Base-by-base conservation (phyloP, 305 asterid species). In the Ilex paraguariensis region DNA sequence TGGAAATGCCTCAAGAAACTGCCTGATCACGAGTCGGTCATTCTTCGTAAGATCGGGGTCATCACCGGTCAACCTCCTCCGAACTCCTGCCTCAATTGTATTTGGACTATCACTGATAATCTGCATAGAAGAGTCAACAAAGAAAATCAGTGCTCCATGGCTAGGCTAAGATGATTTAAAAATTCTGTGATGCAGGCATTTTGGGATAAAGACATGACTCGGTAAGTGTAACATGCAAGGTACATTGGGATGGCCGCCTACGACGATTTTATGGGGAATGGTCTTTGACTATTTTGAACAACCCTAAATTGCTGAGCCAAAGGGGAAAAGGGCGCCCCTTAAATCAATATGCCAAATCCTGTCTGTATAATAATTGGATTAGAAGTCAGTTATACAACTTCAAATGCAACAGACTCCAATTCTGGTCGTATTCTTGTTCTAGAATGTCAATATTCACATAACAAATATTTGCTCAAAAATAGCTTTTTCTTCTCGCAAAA, bases 1-100 rank as follows among this genome's bases (percentile, higher is more conserved):
- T 16, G 84, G 81, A 65, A 40, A 78, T 71, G 81, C 75, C 57
- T 87, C 82, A 31, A 93, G 91, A 71, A 84, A 93, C 77, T 79
- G 85, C 57, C 73, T 66, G 42, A 87, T 83, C 56, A 54, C 57
- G 64, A 73, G 57, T 51, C 92, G 84, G 66, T 87, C 97, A 8
- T 72, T 49, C 56, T 65, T 66, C 2, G 95, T 77, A 64, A 90
- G 95, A 60, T 68, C 60, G 50, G 95, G 94, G 51, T 86, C 90
- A 16, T 87, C 95, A 10, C 85, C 70, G 2, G 71, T 61, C 70
- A 93, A 50, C 79, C 95, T 82, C 57, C 63, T 79, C 64, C 96
- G 79, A 21, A 82, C 70, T 39, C 64, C 78, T 68, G 83, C 73
- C 42, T 50, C 70, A 13, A 40, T 62, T 78, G 83, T 79, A 57